These are phyloP conservation scores for Novymonas esmeraldas DNA, from an alignment of 208 protist species.

Conservation along the genomic window DNA sequence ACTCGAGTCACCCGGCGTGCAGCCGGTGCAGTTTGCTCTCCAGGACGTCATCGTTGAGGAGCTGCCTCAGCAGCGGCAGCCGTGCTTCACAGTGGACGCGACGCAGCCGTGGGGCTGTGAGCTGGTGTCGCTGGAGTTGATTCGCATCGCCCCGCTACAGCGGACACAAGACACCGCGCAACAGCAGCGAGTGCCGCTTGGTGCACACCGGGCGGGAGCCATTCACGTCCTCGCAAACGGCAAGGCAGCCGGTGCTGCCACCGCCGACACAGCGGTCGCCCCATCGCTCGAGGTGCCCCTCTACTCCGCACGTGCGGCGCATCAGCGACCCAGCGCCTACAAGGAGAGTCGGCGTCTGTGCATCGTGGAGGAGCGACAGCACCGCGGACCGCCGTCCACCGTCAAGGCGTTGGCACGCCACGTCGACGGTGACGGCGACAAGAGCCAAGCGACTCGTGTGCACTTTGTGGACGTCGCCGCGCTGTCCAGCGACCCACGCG, in stretches of 20 bases:
- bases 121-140: slow-evolving; percentile 1
- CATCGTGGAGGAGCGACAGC: slow-evolving; percentile 17
- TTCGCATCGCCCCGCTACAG: slow-evolving; percentile 4
- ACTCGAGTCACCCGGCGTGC: neutral
- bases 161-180: neutral
- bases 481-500: slow-evolving; percentile 1
- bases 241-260: neutral
- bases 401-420: neutral
- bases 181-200: slow-evolving; percentile 22
- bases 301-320: slow-evolving; percentile 15
- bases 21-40: slow-evolving; percentile 5
- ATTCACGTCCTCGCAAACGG: neutral
- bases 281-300: slow-evolving; percentile 10
- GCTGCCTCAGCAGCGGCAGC: neutral
- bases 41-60: slow-evolving; percentile 11
- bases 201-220: slow-evolving; percentile 4
- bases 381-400: neutral
- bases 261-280: neutral
- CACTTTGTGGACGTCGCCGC: slow-evolving; percentile 24
- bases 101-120: slow-evolving; percentile 6
- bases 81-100: slow-evolving; percentile 13
- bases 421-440: neutral
- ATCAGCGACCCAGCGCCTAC: slow-evolving; percentile 24
- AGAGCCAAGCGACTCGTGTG: neutral
- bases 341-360: slow-evolving; percentile 20